These are phyloP conservation scores for Trichothecium sympodiale DNA, from an alignment of 2,329 filamentous ascomycete genomes.

Conservation along the genomic window DNA sequence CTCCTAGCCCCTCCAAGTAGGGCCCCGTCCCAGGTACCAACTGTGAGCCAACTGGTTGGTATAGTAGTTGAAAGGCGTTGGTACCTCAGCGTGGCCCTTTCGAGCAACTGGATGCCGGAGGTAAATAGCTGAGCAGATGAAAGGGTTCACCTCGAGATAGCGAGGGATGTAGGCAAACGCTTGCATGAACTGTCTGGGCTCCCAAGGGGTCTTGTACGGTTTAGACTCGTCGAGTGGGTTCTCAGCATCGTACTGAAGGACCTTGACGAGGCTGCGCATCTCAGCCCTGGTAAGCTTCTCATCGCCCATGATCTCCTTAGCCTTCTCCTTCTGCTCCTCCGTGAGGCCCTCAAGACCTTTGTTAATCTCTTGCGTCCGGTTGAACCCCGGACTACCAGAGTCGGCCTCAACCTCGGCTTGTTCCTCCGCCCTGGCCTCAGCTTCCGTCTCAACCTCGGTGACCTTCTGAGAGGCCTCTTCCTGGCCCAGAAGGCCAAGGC, in stretches of 20 bases:
- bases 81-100: conserved; percentile 69
- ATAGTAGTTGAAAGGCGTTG: conserved; percentile 64
- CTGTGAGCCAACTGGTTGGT: conserved; percentile 77
- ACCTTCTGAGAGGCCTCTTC: conserved; percentile 18
- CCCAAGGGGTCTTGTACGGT: conserved; percentile 87
- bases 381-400: background rate
- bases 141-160: conserved; percentile 96
- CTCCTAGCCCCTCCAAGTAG: too few relatives aligned
- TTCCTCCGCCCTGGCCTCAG: conserved; percentile 1
- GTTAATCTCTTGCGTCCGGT: conserved; percentile 9
- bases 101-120: conserved; percentile 86
- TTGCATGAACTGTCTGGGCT: conserved; percentile 73
- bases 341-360: conserved; percentile 22
- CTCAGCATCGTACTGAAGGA: conserved; percentile 54
- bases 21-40: conserved; percentile 79
- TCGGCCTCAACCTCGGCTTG: conserved; percentile 1
- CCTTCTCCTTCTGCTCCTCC: conserved; percentile 20
- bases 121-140: conserved; percentile 91
- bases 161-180: conserved; percentile 91
- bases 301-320: conserved; percentile 19
- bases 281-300: conserved; percentile 34
- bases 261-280: conserved; percentile 37
- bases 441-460: conserved; percentile 3
- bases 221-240: conserved; percentile 69
- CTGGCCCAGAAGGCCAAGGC: conserved; percentile 11